Evolutionary conservation across 208 protist genomes (phyloP).

Genomic region (Wallacemonas collosoma): DNA sequence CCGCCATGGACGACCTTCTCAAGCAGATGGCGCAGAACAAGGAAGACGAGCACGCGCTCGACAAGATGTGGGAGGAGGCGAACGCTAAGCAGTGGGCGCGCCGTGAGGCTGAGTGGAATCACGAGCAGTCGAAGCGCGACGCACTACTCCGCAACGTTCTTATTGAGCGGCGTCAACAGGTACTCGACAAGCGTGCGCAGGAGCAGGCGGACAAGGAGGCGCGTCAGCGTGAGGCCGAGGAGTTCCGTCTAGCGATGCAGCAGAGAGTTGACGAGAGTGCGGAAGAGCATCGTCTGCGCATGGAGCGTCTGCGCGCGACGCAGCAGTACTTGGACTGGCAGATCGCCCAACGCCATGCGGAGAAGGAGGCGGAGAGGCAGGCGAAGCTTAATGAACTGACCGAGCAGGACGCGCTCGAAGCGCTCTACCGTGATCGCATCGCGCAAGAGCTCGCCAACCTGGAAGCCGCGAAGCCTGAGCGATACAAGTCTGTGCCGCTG

Average conservation of each 20-base stretch:
- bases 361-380: conserved; percentile 43
- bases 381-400: conserved; percentile 51
- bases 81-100: conserved; percentile 82
- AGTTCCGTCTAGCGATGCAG: conserved; percentile 43
- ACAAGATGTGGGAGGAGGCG: conserved; percentile 82
- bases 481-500: conserved; percentile 75
- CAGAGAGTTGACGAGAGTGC: conserved; percentile 34
- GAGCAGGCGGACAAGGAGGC: conserved; percentile 37
- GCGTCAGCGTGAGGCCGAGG: conserved; percentile 46
- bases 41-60: conserved; percentile 51
- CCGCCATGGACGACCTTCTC: conserved; percentile 56
- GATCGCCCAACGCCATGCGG: conserved; percentile 46
- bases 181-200: conserved; percentile 66
- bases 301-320: conserved; percentile 52
- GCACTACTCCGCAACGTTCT: conserved; percentile 69
- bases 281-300: conserved; percentile 44
- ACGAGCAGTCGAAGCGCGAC: conserved; percentile 64
- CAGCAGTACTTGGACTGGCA: conserved; percentile 75
- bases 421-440: conserved; percentile 63
- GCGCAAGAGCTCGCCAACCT: conserved; percentile 72
- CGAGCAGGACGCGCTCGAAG: conserved; percentile 58
- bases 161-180: conserved; percentile 75
- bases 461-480: conserved; percentile 73
- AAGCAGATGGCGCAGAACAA: conserved; percentile 54
- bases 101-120: conserved; percentile 73